Percentiles rank a stretch among this genome's conserved stretches.
Conservation (phyloP, 768 basidiomycete genomes). For the Leccinum pellstonianum region DNA sequence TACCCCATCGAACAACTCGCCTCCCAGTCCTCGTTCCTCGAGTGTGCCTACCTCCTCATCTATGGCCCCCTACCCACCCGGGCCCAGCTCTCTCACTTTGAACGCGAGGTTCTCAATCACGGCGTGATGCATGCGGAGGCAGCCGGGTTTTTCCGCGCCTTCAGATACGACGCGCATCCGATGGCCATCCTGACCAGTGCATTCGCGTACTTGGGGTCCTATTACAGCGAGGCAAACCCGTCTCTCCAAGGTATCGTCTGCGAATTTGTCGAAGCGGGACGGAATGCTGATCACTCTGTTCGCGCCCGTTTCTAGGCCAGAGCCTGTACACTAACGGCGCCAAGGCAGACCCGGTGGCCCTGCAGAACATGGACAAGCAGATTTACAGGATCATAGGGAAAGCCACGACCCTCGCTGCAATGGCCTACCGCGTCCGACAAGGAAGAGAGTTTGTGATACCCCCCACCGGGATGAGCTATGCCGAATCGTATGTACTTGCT, state of each 20-base stretch:
- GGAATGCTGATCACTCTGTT: constrained; percentile 4
- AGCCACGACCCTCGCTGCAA: constrained; percentile 86
- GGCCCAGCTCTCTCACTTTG: constrained; percentile 59
- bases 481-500: constrained; percentile 59
- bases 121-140: constrained; percentile 65
- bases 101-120: constrained; percentile 78
- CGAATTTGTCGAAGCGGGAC: not conserved
- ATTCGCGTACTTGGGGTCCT: constrained; percentile 85
- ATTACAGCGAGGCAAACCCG: constrained; percentile 87
- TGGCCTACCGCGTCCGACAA: constrained; percentile 92
- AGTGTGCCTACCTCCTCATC: constrained; percentile 82
- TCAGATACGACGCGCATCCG: constrained; percentile 89
- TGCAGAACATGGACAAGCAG: constrained; percentile 88
- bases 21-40: constrained; percentile 73
- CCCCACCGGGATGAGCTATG: constrained; percentile 78
- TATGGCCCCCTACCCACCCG: constrained; percentile 78
- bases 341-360: constrained; percentile 59
- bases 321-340: constrained; percentile 72
- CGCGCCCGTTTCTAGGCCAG: constrained; percentile 51
- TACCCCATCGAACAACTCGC: constrained; percentile 94
- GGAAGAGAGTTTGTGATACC: constrained; percentile 86
- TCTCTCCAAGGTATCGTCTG: constrained; percentile 64
- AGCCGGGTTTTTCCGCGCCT: constrained; percentile 65
- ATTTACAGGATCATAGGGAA: constrained; percentile 88
- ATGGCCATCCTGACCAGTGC: constrained; percentile 89